Evolutionary conservation across 192 early-diverging fungal genomes (phyloP).

Genomic region (Umbelopsis sp.): DNA sequence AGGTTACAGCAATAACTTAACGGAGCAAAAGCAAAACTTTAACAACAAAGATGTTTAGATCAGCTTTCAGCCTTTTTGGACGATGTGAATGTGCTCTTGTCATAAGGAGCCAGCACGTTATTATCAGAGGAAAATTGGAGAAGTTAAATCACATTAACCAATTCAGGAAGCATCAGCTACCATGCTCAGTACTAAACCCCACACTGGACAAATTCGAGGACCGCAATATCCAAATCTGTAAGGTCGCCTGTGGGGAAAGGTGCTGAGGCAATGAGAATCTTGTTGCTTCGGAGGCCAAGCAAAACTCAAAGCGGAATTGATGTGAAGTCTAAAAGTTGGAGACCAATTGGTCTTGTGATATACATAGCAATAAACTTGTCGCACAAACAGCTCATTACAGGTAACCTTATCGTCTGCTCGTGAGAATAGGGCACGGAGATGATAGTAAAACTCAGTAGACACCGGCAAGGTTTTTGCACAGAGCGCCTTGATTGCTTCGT

Average conservation of each 20-base stretch:
- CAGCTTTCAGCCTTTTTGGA: not conserved
- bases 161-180: not conserved
- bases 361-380: not conserved
- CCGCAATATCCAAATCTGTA: not conserved
- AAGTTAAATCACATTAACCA: not conserved
- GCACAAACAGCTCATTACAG: not conserved
- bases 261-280: not conserved
- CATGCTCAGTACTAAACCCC: not conserved
- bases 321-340: not conserved
- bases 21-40: not conserved
- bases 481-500: not conserved
- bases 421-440: not conserved
- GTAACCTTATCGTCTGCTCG: not conserved
- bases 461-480: not conserved
- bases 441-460: not conserved
- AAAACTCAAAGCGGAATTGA: slow-evolving; percentile 5
- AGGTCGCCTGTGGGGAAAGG: not conserved
- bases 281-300: not conserved
- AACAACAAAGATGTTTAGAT: slow-evolving; percentile 1
- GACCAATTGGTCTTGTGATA: not conserved
- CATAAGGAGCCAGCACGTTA: not conserved
- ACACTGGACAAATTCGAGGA: not conserved
- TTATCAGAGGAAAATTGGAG: not conserved
- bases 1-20: not conserved
- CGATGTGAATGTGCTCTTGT: not conserved